Base-by-base conservation (phyloP, 2,329 filamentous ascomycete genomes). In the Colletotrichum sp. region DNA sequence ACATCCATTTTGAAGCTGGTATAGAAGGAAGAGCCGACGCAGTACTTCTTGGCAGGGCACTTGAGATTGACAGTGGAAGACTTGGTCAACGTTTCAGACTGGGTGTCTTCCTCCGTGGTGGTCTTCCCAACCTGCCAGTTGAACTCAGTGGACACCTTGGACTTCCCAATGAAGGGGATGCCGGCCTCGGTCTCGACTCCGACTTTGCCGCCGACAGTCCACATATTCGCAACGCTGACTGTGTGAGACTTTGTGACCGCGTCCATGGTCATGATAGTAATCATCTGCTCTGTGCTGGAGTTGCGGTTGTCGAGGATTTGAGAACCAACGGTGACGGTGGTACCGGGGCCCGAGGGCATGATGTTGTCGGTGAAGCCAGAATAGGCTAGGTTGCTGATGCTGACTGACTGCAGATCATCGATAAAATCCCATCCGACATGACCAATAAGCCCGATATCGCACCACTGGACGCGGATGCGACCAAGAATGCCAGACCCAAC, bases 261-360 rank as follows among this genome's bases (percentile, higher is more conserved):
- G 10, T 76, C 76, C 3, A 52, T 74, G 18, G 76, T 78, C 34
- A 12, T 13, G 43, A 78, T 65, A 2, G 71, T 78, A 26, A 77
- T 78, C 9, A 67, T 75, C 64, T 78, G 76, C 52, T 76, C 69
- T 18, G 32, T 66, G 28, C 71, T 75, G 15, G 65, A 74, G 66
- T 78, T 78, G 52, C 77, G 71, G 63, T 78, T 78, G 38, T 78
- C 76, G 18, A 78, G 55, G 24, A 77, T 75, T 58, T 78, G 76
- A 15, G 76, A 78, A 26, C 76, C 77, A 8, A 78, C 65, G 8
- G 74, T 77, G 6, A 78, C 48, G 34, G 77, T 71, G 4, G 70
- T 65, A 8, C 76, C 77, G 6, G 66, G 65, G 3, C 77, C 77
- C 0, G 77, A 63, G 15, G 76, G 74, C 69, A 77, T 74, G 32